Evolutionary conservation across 768 basidiomycete species (phyloP).

Genomic region (Podaxis sp.): DNA sequence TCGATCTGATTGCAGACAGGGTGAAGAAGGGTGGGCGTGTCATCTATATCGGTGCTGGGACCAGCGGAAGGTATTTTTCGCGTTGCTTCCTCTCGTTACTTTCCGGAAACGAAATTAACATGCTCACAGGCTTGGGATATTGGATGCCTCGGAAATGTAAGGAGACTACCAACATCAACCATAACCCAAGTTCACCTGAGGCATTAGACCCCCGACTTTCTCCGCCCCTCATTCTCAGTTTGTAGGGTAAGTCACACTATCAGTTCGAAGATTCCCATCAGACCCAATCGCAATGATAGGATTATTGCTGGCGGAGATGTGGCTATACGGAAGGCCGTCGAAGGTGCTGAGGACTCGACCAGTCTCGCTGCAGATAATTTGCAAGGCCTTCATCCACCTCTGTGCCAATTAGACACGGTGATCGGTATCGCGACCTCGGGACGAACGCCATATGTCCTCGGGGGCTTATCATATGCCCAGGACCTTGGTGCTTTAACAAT

Average conservation of each 20-base stretch:
- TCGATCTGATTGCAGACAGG: constrained; percentile 28
- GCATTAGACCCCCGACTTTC: constrained; percentile 25
- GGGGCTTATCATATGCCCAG: constrained; percentile 26
- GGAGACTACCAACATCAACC: neutral
- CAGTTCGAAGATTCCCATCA: neutral
- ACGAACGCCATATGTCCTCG: constrained; percentile 34
- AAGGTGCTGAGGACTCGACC: constrained; percentile 32
- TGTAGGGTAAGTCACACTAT: constrained; percentile 19
- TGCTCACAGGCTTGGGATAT: constrained; percentile 26
- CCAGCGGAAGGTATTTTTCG: constrained; percentile 28
- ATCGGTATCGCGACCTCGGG: constrained; percentile 34
- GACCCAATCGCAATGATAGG: constrained; percentile 4
- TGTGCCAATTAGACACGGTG: constrained; percentile 25
- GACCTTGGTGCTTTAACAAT: constrained; percentile 25
- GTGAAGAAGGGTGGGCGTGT: constrained; percentile 28
- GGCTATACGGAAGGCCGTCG: constrained; percentile 26
- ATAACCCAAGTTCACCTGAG: neutral
- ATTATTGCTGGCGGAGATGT: constrained; percentile 29
- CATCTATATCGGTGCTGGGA: constrained; percentile 35
- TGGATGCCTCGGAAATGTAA: constrained; percentile 30
- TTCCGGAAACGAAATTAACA: neutral
- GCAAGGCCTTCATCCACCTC: constrained; percentile 21
- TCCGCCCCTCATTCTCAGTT: constrained; percentile 25
- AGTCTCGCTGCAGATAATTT: constrained; percentile 26
- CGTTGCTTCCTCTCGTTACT: neutral